Percentiles rank a stretch among this genome's conserved stretches.
These are phyloP conservation scores for Wickerhamomyces canadensis DNA, from an alignment of 805 yeast genomes.

Conservation along the genomic window DNA sequence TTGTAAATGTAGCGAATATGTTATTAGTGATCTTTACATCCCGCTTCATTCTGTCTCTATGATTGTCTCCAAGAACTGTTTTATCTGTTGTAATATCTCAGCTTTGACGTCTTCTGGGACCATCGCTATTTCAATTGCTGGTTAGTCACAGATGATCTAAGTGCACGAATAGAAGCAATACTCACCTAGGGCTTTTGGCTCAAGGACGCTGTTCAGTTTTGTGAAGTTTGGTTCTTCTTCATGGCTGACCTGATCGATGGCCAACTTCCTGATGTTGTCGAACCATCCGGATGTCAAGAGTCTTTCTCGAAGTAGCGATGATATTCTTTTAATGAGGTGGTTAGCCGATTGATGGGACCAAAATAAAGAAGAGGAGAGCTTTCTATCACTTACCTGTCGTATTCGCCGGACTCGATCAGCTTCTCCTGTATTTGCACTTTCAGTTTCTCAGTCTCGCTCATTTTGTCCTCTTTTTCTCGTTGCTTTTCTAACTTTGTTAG, in stretches of 20 bases:
- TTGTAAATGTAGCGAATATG: no score
- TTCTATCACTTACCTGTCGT: conserved; percentile 51
- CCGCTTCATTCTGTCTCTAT: conserved; percentile 33
- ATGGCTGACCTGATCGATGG: conserved; percentile 41
- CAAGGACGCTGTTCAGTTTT: conserved; percentile 44
- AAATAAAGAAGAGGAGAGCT: no score
- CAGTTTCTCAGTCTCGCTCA: conserved; percentile 22
- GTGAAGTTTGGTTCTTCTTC: conserved; percentile 46
- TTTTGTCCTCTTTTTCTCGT: background rate
- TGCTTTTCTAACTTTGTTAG: background rate
- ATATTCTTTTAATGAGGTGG: no score
- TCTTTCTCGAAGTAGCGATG: conserved; percentile 54
- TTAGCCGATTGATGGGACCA: no score
- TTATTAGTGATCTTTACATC: no score
- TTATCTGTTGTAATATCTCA: conserved; percentile 53
- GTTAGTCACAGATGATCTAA: no score
- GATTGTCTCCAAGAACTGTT: conserved; percentile 48
- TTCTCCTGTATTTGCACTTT: conserved; percentile 64
- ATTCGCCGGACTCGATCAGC: conserved; percentile 72
- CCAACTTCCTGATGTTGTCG: conserved; percentile 60
- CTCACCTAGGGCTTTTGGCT: conserved; percentile 60
- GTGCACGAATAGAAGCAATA: conserved; percentile 1
- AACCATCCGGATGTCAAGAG: conserved; percentile 83
- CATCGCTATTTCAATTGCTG: conserved; percentile 29
- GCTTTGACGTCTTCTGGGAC: conserved; percentile 64